Evolutionary conservation across 164 flowering plant species (phyloP), one percentile per base, ranked within the genome.

Genomic region (Aristolochia contorta): DNA sequence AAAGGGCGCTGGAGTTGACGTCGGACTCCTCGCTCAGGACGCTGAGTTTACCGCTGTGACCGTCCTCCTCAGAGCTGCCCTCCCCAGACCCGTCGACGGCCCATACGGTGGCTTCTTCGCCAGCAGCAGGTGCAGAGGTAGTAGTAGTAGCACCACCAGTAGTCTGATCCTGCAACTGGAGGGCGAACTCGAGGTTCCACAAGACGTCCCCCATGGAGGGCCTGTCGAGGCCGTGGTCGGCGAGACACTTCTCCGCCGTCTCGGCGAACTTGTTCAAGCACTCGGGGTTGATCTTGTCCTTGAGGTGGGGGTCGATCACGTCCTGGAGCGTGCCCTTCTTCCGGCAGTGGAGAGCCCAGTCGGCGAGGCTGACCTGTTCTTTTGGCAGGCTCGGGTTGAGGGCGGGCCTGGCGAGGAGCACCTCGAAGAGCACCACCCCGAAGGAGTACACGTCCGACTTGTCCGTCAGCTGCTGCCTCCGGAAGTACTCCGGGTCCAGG

Each of bases 361-460:
- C 69, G 0, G 69, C 89, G 15, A 84, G 75, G 56, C 83, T 80
- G 4, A 84, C 83, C 62, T 80, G 79, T 46, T 84, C 89, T 62
- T 74, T 82, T 0, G 84, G 71, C 49, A 84, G 78, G 68, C 61
- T 71, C 0, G 82, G 74, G 59, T 77, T 72, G 0, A 84, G 70
- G 0, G 77, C 83, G 14, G 81, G 81, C 56, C 82, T 74, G 21
- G 77, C 86, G 57, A 80, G 77, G 59, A 84, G 50, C 6, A 75
- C 83, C 55, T 81, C 89, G 24, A 66, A 66, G 2, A 66, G 64
- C 54, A 66, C 69, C 18, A 66, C 69, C 22, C 69, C 69, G 16
- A 66, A 66, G 0, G 64, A 60, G 69, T 66, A 66, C 16, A 66
- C 69, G 47, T 66, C 69, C 13, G 69, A 66, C 53, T 66, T 66